Evolutionary conservation across 129 eudicot species (phyloP).

Genomic region (Escallonia herrerae): DNA sequence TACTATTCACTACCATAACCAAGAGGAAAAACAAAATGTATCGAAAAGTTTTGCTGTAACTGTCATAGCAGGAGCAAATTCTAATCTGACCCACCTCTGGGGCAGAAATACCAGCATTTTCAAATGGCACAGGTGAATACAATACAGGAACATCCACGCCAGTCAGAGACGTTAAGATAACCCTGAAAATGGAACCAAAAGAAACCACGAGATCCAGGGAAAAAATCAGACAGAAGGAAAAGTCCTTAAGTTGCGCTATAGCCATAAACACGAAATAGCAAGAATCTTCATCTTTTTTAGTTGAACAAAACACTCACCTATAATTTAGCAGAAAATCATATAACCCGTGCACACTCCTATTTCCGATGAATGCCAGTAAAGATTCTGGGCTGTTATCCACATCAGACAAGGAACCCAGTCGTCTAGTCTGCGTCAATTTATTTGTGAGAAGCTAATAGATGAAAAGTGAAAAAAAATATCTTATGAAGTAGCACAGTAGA

Average conservation of each 20-base stretch:
- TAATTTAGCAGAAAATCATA: slow-evolving; percentile 82
- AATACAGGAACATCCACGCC: slow-evolving; percentile 74
- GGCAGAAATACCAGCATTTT: slow-evolving; percentile 72
- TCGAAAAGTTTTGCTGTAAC: no score
- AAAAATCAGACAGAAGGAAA: not conserved
- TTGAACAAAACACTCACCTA: slow-evolving; percentile 34
- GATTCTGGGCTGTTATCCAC: slow-evolving; percentile 86
- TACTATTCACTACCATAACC: no score
- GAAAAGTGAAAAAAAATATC: not conserved
- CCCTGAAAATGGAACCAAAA: slow-evolving; percentile 41
- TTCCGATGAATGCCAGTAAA: slow-evolving; percentile 52
- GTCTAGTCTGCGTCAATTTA: slow-evolving; percentile 53
- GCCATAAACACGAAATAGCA: not conserved
- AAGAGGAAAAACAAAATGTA: no score
- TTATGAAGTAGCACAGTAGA: not conserved
- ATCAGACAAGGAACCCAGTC: slow-evolving; percentile 36
- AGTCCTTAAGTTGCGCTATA: no score
- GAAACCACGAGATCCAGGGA: slow-evolving; percentile 1
- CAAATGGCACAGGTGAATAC: slow-evolving; percentile 77
- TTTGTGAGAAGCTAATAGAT: not conserved
- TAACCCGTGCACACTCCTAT: slow-evolving; percentile 62
- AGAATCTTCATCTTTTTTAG: not conserved
- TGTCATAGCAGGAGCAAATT: not conserved
- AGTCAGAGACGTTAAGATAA: slow-evolving; percentile 40
- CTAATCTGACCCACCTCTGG: slow-evolving; percentile 64